These are phyloP conservation scores for Aspergillus quadricinctus DNA, from an alignment of 2,329 filamentous ascomycete species.

Conservation along the genomic window DNA sequence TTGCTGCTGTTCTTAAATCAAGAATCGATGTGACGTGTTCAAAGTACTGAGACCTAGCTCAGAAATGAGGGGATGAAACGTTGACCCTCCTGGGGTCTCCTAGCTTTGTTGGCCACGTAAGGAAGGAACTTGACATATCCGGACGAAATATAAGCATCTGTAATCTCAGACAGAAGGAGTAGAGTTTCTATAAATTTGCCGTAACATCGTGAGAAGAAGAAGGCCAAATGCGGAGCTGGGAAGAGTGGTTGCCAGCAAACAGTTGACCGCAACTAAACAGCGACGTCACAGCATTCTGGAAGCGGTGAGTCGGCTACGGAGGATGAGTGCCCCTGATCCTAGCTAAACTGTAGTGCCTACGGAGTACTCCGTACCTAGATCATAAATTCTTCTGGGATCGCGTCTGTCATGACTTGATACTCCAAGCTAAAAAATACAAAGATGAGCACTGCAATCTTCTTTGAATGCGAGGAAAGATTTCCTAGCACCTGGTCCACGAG, in stretches of 20 bases:
- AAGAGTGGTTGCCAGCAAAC: not conserved
- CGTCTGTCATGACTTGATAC: not conserved
- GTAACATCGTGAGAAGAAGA: not conserved
- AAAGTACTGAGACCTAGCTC: slow-evolving; percentile 14
- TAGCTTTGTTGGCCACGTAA: slow-evolving; percentile 17
- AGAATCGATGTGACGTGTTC: not conserved
- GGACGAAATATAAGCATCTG: slow-evolving; percentile 11
- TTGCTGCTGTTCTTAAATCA: not conserved
- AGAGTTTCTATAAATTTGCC: slow-evolving; percentile 2
- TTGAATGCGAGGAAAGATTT: not conserved
- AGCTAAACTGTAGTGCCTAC: no score
- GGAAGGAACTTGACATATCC: slow-evolving; percentile 26
- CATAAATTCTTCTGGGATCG: no score
- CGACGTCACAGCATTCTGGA: not conserved
- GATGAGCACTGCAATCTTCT: not conserved
- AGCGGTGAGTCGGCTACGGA: not conserved
- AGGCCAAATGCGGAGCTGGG: not conserved
- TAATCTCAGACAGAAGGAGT: slow-evolving; percentile 1
- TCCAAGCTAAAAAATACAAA: not conserved
- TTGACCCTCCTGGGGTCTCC: slow-evolving; percentile 25
- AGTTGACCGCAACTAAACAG: not conserved
- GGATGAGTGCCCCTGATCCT: not conserved
- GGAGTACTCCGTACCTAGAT: no score
- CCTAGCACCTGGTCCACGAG: no score
- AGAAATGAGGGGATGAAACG: slow-evolving; percentile 17